phyloP scores from a whole-genome alignment of 129 eudicot genomes.

The Silybum marianum region DNA sequence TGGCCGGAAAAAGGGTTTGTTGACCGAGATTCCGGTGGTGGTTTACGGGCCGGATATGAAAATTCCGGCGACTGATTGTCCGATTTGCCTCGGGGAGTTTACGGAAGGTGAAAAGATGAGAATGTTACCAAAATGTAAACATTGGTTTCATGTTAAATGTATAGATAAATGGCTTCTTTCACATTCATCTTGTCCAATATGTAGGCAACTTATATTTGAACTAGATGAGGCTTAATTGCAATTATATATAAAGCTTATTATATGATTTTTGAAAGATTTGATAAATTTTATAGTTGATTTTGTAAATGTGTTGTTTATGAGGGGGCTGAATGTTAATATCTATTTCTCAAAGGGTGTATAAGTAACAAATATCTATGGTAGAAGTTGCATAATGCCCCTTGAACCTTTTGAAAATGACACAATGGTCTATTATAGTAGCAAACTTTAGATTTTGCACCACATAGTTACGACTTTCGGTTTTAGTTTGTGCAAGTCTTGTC shows the following conservation, averaged over 20 bases:
- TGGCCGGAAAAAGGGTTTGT: slow-evolving; percentile 42
- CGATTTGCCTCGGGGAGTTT: slow-evolving; percentile 77
- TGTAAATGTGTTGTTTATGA: slow-evolving; percentile 16
- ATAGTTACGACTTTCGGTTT: background rate
- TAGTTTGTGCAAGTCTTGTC: background rate
- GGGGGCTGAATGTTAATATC: background rate
- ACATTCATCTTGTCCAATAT: slow-evolving; percentile 75
- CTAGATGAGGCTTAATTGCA: slow-evolving; percentile 36
- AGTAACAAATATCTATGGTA: background rate
- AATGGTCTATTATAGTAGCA: background rate
- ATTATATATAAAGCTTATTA: background rate
- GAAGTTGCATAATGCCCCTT: background rate
- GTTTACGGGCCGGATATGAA: slow-evolving; percentile 43
- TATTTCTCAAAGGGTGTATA: background rate
- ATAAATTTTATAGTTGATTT: slow-evolving; percentile 2
- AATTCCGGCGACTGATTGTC: slow-evolving; percentile 61
- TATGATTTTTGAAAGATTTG: slow-evolving; percentile 24
- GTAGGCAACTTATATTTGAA: slow-evolving; percentile 55
- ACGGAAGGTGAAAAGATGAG: slow-evolving; percentile 65
- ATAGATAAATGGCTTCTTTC: slow-evolving; percentile 74
- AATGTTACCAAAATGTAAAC: slow-evolving; percentile 68
- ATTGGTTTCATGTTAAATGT: slow-evolving; percentile 77
- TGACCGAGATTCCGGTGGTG: slow-evolving; percentile 64
- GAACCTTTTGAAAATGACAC: background rate
- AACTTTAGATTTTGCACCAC: background rate